Evolutionary conservation across 495 filamentous ascomycete genomes (phyloP).

Genomic region (Sordaria brevicollis): DNA sequence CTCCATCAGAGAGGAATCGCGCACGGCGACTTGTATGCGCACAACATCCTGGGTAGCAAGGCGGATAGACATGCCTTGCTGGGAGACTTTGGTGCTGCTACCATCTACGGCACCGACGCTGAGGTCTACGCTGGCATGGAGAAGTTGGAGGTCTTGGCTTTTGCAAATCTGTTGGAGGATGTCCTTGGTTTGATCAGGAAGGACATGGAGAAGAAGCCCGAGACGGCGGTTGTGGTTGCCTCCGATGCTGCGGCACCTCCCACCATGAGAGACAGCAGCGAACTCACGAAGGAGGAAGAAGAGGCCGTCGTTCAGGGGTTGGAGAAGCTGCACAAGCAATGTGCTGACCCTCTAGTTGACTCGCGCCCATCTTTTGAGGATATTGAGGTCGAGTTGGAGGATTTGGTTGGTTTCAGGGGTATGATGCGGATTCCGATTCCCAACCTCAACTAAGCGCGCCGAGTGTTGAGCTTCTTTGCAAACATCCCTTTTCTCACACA

Average conservation of each 20-base stretch:
- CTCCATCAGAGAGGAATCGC: slow-evolving; percentile 31
- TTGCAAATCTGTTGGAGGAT: slow-evolving; percentile 33
- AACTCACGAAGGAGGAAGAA: background rate
- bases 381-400: slow-evolving; percentile 16
- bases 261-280: background rate
- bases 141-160: slow-evolving; percentile 35
- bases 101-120: slow-evolving; percentile 23
- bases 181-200: slow-evolving; percentile 14
- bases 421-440: slow-evolving; percentile 22
- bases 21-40: slow-evolving; percentile 34
- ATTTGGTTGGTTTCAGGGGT: slow-evolving; percentile 20
- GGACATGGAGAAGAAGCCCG: background rate
- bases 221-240: background rate
- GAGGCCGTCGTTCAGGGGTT: slow-evolving; percentile 7
- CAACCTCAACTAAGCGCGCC: background rate
- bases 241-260: background rate
- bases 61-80: slow-evolving; percentile 30
- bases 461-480: background rate
- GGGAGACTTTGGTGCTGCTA: slow-evolving; percentile 35
- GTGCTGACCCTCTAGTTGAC: slow-evolving; percentile 2
- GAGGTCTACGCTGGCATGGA: slow-evolving; percentile 16
- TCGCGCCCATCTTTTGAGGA: slow-evolving; percentile 17
- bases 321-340: slow-evolving; percentile 7
- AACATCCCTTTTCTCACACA: background rate
- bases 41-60: slow-evolving; percentile 32